A percentile compares a stretch with the other conserved stretches of the same genome.
Conservation (phyloP, 371 early-diverging fungal genomes). For the Mortierella sp. region DNA sequence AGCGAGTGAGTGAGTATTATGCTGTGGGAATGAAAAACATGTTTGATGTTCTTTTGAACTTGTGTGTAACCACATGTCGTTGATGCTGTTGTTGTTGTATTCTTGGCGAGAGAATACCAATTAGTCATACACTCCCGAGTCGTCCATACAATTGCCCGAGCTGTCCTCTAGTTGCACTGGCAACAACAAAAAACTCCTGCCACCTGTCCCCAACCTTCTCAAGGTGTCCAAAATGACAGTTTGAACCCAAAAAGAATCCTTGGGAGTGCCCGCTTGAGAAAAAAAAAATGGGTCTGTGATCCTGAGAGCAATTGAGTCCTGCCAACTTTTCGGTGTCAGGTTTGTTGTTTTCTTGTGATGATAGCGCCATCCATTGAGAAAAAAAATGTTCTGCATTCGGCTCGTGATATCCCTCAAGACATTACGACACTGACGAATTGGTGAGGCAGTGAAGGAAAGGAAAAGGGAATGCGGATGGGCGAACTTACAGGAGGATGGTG, state of each 20-base stretch:
- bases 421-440: not conserved
- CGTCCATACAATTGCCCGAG: not conserved
- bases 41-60: not conserved
- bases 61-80: not conserved
- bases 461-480: not conserved
- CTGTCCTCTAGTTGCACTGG: not conserved
- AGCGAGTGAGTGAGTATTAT: not conserved
- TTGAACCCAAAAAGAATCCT: not conserved
- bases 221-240: not conserved
- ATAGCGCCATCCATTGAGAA: not conserved
- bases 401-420: not conserved
- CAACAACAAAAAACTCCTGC: not conserved
- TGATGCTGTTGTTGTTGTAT: not conserved
- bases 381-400: not conserved
- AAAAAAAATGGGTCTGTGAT: not conserved
- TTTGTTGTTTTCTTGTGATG: not conserved
- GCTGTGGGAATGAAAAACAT: not conserved
- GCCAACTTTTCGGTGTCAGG: not conserved
- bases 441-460: not conserved
- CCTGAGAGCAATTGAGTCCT: not conserved
- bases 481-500: conserved; percentile 84
- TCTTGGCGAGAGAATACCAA: not conserved
- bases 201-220: not conserved
- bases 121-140: not conserved
- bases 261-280: not conserved